These are phyloP conservation scores for Immersiella caudata DNA, from an alignment of 495 filamentous ascomycete species.

Conservation along the genomic window DNA sequence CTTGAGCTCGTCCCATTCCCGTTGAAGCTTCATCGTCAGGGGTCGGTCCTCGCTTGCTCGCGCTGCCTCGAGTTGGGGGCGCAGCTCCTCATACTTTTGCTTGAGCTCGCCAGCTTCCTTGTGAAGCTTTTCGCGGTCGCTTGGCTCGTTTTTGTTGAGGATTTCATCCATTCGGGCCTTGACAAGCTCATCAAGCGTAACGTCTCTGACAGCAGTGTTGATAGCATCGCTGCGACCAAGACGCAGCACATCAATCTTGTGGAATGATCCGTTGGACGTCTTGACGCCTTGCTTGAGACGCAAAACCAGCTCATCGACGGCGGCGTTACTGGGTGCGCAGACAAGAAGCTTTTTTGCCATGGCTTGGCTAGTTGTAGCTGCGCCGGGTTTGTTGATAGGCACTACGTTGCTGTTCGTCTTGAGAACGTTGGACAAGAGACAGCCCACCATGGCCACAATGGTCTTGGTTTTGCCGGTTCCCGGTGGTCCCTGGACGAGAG, in stretches of 20 bases:
- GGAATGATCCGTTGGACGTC: conserved; percentile 67
- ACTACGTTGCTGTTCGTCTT: conserved; percentile 47
- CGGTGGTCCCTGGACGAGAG: conserved; percentile 92
- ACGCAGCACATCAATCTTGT: conserved; percentile 81
- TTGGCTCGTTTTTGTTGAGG: conserved; percentile 52
- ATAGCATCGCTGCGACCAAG: conserved; percentile 93
- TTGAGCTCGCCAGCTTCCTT: conserved; percentile 79
- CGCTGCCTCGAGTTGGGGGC: conserved; percentile 70
- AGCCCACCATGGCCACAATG: conserved; percentile 93
- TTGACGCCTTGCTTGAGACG: conserved; percentile 88
- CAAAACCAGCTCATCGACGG: conserved; percentile 93
- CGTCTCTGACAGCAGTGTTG: conserved; percentile 84
- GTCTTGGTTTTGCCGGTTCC: conserved; percentile 99
- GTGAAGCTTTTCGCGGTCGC: conserved; percentile 75
- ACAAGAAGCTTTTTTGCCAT: conserved; percentile 82
- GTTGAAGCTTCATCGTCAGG: conserved; percentile 62
- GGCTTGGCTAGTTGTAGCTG: conserved; percentile 30
- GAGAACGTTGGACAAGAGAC: conserved; percentile 69
- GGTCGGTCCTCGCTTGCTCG: conserved; percentile 62
- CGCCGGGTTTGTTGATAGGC: conserved; percentile 53
- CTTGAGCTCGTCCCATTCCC: conserved; percentile 77
- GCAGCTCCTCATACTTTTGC: conserved; percentile 65
- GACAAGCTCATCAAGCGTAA: conserved; percentile 92
- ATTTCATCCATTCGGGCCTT: conserved; percentile 65
- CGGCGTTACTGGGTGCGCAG: conserved; percentile 95